Evolutionary conservation across 2,329 filamentous ascomycete species (phyloP), one percentile per base, ranked within the genome.

Genomic region (Fusarium nurragi): DNA sequence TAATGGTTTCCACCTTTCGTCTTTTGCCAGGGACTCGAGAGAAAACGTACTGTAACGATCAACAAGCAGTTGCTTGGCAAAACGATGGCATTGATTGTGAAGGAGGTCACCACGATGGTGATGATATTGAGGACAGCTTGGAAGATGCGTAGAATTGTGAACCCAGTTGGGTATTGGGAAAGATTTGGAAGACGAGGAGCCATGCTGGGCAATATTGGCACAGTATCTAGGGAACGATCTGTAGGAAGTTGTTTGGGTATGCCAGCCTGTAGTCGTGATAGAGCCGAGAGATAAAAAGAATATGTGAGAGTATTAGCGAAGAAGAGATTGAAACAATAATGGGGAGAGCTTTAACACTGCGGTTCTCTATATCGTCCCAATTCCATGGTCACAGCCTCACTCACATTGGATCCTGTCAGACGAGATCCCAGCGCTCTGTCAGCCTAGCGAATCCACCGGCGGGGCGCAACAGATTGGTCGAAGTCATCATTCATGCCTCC

Each of bases 91-190:
- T 64, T 65, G 41, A 76, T 73, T 11, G 79, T 77, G 63, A 83
- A 86, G 9, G 78, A 82, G 21, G 76, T 74, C 32, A 87, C 75
- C 14, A 78, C 83, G 3, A 86, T 72, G 25, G 81, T 74, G 32
- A 81, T 59, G 34, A 86, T 50, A 18, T 77, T 76, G 14, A 86
- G 61, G 16, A 83, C 62, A 18, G 84, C 74, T 70, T 84, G 81
- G 52, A 80, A 65, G 30, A 82, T 78, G 28, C 82, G 78, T 7
- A 83, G 54, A 38, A 74, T 75, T 30, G 81, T 77, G 70, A 82
- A 82, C 19, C 76, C 77, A 36, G 68, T 73, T 16, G 83, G 81
- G 36, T 81, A 83, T 25, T 76, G 52, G n/a, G 80, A 81, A 22
- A 83, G 22, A 26, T 63, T 46, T 2, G 56, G 56, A 32, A 38